These are phyloP conservation scores for Medicago ruthenica DNA, from an alignment of 306 rosid species.

Conservation along the genomic window DNA sequence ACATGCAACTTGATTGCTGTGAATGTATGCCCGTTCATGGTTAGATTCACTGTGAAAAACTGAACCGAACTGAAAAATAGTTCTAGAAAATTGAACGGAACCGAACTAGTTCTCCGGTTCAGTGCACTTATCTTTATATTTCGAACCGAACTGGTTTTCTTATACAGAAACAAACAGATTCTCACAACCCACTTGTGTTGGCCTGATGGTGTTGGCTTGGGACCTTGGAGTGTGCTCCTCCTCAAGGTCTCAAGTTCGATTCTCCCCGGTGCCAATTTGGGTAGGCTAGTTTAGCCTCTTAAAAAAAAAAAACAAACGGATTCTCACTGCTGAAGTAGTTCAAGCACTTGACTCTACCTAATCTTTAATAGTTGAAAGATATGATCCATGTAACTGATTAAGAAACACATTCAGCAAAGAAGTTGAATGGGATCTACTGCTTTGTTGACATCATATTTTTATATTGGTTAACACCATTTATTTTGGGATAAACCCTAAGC, in stretches of 20 bases:
- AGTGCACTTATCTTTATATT: not conserved
- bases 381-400: not conserved
- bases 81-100: not conserved
- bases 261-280: too few species aligned
- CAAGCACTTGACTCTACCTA: not conserved
- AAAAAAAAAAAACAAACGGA: not conserved
- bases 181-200: not conserved
- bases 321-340: not conserved
- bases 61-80: not conserved
- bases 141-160: not conserved
- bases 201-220: too few species aligned
- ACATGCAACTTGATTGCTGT: slow-evolving; percentile 33
- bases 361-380: not conserved
- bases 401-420: not conserved
- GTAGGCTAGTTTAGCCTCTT: too few species aligned
- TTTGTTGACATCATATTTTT: not conserved
- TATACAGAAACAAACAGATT: not conserved
- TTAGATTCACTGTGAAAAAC: not conserved
- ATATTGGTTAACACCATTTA: not conserved
- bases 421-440: not conserved
- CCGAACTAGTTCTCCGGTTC: too few species aligned
- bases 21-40: slow-evolving; percentile 4
- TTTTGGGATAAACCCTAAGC: not conserved
- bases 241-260: too few species aligned
- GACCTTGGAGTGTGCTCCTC: too few species aligned